These are phyloP conservation scores for Ascochyta koolunga DNA, from an alignment of 2,329 filamentous ascomycete species.

Conservation along the genomic window DNA sequence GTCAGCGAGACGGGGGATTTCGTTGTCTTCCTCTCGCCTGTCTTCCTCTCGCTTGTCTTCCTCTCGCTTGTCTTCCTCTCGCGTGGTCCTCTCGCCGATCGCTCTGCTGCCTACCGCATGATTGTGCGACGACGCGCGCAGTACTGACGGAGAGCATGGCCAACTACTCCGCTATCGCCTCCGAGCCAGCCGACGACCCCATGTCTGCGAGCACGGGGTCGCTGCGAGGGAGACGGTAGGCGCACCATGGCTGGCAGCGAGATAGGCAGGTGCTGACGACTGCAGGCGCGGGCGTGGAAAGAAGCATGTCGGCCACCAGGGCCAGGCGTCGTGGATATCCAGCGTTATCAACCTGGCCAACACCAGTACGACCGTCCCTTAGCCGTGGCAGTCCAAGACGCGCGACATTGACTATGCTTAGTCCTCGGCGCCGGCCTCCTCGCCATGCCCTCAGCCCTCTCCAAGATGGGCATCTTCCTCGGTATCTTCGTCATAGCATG, in stretches of 20 bases:
- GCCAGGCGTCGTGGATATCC: slow-evolving; percentile 85
- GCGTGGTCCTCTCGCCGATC: not conserved
- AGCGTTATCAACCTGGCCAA: slow-evolving; percentile 96
- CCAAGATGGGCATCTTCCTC: slow-evolving; percentile 90
- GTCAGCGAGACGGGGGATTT: slow-evolving; percentile 17
- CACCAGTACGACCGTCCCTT: slow-evolving; percentile 71
- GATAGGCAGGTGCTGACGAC: slow-evolving; percentile 26
- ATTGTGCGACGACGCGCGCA: slow-evolving; percentile 24
- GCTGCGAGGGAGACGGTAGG: slow-evolving; percentile 46
- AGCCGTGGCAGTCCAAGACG: not conserved
- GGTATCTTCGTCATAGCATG: slow-evolving; percentile 86
- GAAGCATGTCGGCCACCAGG: slow-evolving; percentile 71
- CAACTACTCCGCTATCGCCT: slow-evolving; percentile 54
- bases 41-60: no score
- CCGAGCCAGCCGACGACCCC: slow-evolving; percentile 48
- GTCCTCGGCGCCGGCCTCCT: slow-evolving; percentile 93
- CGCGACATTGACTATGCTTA: slow-evolving; percentile 47
- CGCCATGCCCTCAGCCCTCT: slow-evolving; percentile 93
- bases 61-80: not conserved
- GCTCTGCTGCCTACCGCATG: slow-evolving; percentile 28
- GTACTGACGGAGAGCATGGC: slow-evolving; percentile 44
- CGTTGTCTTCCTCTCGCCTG: not conserved
- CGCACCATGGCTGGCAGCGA: not conserved
- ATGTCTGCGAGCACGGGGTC: slow-evolving; percentile 52
- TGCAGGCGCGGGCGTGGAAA: slow-evolving; percentile 64